Evolutionary conservation across 1,284 basidiomycete species (phyloP).

Genomic region (Ganoderma multipileum): DNA sequence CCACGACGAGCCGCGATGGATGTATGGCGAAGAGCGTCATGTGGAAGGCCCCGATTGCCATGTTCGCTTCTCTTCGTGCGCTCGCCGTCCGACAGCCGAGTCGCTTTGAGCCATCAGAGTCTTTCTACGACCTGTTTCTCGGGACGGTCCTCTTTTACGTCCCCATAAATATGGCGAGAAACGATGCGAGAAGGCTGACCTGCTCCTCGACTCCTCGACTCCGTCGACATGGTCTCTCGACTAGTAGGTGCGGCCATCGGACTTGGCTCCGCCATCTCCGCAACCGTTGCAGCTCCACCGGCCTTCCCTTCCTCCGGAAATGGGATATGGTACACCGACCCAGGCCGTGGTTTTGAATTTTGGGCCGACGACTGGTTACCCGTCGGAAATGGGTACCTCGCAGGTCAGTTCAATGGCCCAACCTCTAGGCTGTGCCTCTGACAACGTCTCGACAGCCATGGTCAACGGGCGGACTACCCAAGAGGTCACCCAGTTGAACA

Average conservation of each 20-base stretch:
- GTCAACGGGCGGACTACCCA: slow-evolving; percentile 64
- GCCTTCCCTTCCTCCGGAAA: slow-evolving; percentile 76
- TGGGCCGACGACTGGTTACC: slow-evolving; percentile 72
- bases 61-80: background rate
- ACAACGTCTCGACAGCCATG: slow-evolving; percentile 56
- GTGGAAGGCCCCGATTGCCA: slow-evolving; percentile 11
- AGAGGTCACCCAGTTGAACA: slow-evolving; percentile 72
- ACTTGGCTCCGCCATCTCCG: slow-evolving; percentile 18
- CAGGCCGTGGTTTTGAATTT: slow-evolving; percentile 44
- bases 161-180: slow-evolving; percentile 9
- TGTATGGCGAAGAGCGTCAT: slow-evolving; percentile 10
- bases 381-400: slow-evolving; percentile 77
- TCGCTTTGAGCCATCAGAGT: background rate
- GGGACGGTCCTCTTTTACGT: background rate
- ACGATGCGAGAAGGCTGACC: slow-evolving; percentile 13
- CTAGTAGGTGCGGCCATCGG: slow-evolving; percentile 20
- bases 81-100: slow-evolving; percentile 3
- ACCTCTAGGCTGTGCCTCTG: background rate
- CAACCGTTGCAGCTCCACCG: slow-evolving; percentile 45
- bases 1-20: background rate
- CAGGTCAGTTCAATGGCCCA: slow-evolving; percentile 48
- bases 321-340: slow-evolving; percentile 69
- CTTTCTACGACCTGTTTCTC: background rate
- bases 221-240: slow-evolving; percentile 14
- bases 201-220: slow-evolving; percentile 6